Percentiles rank a stretch among this genome's conserved stretches.
Evolutionary conservation across 225 moss, liverwort and hornwort genomes (phyloP).

Genomic region (Physcomitrellopsis africana): DNA sequence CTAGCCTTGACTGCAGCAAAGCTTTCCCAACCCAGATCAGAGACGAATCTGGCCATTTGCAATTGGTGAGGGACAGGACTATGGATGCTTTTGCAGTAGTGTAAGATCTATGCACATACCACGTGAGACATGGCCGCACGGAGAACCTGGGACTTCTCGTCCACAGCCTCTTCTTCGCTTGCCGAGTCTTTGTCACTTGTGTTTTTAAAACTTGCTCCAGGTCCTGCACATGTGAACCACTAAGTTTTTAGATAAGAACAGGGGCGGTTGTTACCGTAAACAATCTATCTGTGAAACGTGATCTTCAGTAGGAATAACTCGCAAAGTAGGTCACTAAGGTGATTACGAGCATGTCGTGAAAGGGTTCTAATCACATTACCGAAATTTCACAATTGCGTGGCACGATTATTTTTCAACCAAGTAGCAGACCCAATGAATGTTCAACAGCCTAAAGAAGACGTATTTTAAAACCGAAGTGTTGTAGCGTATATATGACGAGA

Average conservation of each 20-base stretch:
- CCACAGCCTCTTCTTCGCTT: constrained; percentile 65
- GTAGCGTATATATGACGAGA: too few species aligned
- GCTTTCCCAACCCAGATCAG: constrained; percentile 17
- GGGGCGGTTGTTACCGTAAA: neutral
- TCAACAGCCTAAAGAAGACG: neutral
- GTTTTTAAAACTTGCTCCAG: constrained; percentile 31
- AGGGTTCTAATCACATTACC: too few species aligned
- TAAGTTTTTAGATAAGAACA: constrained; percentile 20
- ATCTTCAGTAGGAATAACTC: constrained; percentile 20
- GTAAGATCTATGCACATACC: constrained; percentile 38
- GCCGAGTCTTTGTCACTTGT: constrained; percentile 28
- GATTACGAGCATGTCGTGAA: too few species aligned
- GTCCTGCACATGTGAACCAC: constrained; percentile 24
- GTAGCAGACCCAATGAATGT: neutral
- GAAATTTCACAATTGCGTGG: too few species aligned
- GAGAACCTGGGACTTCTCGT: constrained; percentile 75
- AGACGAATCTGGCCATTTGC: neutral
- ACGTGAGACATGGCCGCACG: constrained; percentile 83
- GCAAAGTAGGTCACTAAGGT: constrained; percentile 8
- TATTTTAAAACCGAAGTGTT: neutral
- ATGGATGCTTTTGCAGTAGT: neutral
- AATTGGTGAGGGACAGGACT: neutral
- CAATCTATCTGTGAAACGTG: neutral
- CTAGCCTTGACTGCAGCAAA: constrained; percentile 70
- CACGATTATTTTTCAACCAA: too few species aligned